Evolutionary conservation across 345 rosid genomes (phyloP).

Genomic region (Clausena lansium): DNA sequence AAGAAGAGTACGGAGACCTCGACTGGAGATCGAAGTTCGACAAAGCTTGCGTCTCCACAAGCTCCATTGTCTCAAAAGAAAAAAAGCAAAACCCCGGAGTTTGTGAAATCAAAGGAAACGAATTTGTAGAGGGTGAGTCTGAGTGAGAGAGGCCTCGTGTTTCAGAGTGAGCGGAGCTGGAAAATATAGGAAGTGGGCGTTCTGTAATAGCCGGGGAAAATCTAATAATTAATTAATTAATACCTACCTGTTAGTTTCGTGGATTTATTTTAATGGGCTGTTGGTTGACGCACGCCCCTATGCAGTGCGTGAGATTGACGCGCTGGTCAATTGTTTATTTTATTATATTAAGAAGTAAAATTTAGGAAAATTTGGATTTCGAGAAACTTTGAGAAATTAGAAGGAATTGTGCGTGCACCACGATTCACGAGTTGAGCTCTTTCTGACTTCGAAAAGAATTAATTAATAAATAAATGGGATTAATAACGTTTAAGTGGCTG

Average conservation of each 20-base stretch:
- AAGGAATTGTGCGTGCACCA: not conserved
- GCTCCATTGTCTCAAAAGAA: constrained; percentile 32
- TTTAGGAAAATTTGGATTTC: not conserved
- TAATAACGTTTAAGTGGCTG: not conserved
- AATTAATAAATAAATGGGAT: not conserved
- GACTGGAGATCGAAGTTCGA: constrained; percentile 38
- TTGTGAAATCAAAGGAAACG: not conserved
- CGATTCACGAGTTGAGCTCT: not conserved
- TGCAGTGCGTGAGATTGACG: not conserved
- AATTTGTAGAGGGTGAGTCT: not conserved
- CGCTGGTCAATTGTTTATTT: not conserved
- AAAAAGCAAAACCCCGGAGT: not conserved
- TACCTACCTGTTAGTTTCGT: not conserved
- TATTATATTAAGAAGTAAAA: not conserved
- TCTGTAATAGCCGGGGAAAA: not conserved
- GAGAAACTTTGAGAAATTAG: not conserved
- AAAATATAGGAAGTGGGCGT: not conserved
- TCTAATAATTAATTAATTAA: not conserved
- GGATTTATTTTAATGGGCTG: not conserved
- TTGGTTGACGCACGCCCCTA: not conserved
- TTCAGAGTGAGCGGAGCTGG: not conserved
- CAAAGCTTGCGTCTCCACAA: constrained; percentile 30
- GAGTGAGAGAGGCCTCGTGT: not conserved
- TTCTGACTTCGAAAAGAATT: too few species aligned
- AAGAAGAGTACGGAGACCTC: constrained; percentile 32